Evolutionary conservation across 108 stramenopile species (phyloP), one percentile per base, ranked within the genome.

Genomic region (Phaeodactylum tricornutum): DNA sequence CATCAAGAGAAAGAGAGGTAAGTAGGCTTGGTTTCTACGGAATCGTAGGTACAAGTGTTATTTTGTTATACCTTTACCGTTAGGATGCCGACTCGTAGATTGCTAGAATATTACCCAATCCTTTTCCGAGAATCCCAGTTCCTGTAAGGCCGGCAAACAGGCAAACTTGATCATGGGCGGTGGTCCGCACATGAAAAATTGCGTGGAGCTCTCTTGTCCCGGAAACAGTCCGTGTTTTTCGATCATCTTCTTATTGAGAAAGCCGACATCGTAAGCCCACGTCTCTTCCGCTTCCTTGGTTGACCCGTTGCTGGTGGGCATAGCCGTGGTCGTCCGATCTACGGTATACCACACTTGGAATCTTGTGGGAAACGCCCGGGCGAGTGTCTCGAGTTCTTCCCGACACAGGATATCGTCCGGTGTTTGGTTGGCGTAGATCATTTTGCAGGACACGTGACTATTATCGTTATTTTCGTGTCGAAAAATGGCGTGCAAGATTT

Each of bases 161-260:
- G 96, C 96, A 62, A 93, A 95, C 55, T 96, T 95, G 57, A 99
- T 77, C 98, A 99, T 99, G 23, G 96, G 94, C 29, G 96, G 95
- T 12, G 98, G 98, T n/a, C 98, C 98, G 71, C 98, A 99, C 81
- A 99, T 89, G 59, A 96, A 74, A 27, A 92, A 75, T 50, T 92
- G 87, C 8, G 77, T 84, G 30, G 72, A 58, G 31, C 71, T 71
- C 15, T 27, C 33, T 1, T 65, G 64, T 30, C 47, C 58, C 4
- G 64, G 52, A 44, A 66, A 65, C 38, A 71, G 39, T n/a, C 94
- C 62, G 50, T 94, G 64, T 12, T 59, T 59, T 41, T 69, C 57
- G 48, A 92, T 75, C 96, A 99, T 99, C 21, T 91, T 86, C 59
- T 76, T 78, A 15, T 70, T 84, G 58, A 99, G 88, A 66, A 96